These are phyloP conservation scores for Fraxinus sp. DNA, from an alignment of 305 asterid species.

Conservation along the genomic window DNA sequence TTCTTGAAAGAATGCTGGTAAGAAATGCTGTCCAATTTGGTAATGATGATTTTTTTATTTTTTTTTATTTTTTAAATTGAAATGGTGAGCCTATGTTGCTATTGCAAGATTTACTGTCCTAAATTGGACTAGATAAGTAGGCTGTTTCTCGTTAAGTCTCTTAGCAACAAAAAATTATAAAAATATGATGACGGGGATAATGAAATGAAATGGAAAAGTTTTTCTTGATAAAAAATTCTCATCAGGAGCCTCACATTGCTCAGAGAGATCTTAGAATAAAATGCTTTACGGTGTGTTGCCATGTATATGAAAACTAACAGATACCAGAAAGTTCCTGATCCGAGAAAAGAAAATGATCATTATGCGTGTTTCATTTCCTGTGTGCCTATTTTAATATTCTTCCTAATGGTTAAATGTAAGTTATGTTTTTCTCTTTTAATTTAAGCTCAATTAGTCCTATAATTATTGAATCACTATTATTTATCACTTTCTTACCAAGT, in stretches of 20 bases:
- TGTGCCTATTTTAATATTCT: neutral
- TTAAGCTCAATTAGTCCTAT: neutral
- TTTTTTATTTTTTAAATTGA: neutral
- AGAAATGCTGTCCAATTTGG: neutral
- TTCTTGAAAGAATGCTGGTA: neutral
- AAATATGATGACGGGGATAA: neutral
- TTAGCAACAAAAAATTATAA: neutral
- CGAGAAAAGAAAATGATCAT: neutral
- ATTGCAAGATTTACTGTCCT: neutral
- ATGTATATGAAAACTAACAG: neutral
- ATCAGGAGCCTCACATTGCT: neutral
- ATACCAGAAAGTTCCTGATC: neutral
- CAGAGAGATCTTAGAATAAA: neutral
- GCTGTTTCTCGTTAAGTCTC: neutral
- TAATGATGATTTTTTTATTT: neutral
- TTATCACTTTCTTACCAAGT: neutral
- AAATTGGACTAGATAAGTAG: neutral
- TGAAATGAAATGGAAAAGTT: neutral
- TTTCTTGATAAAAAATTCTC: neutral
- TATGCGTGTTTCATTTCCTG: neutral
- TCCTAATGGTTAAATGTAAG: neutral
- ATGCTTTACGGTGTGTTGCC: neutral
- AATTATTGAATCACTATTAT: neutral
- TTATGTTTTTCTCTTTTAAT: neutral
- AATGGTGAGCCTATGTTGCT: neutral